Evolutionary conservation across 345 rosid species (phyloP).

Genomic region (Lagerstroemia speciosa): DNA sequence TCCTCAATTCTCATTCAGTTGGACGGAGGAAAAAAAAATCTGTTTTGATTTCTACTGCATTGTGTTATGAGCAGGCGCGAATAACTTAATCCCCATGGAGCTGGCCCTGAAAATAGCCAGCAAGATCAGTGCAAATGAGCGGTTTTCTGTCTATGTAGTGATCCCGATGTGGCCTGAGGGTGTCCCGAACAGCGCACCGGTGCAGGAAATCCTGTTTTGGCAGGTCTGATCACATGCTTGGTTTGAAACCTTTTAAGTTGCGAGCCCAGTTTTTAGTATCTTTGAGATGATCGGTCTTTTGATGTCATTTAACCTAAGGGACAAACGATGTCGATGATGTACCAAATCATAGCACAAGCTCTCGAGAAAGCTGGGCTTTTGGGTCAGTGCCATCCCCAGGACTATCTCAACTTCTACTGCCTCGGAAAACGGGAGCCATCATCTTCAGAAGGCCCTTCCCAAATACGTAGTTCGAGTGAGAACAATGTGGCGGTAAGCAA

Average conservation of each 20-base stretch:
- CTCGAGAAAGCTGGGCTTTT: conserved; percentile 39
- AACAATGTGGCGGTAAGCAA: conserved; percentile 32
- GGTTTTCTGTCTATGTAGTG: conserved; percentile 43
- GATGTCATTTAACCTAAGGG: conserved; percentile 25
- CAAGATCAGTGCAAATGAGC: conserved; percentile 48
- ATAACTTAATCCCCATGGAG: conserved; percentile 60
- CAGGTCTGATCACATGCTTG: conserved; percentile 29
- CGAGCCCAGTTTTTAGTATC: too few species aligned
- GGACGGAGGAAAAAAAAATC: neutral
- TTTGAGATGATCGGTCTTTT: neutral
- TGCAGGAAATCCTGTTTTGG: conserved; percentile 69
- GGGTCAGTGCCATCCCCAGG: conserved; percentile 31
- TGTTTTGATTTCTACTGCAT: neutral
- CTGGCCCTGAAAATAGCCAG: conserved; percentile 51
- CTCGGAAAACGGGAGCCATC: conserved; percentile 53
- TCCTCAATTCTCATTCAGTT: neutral
- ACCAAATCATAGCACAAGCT: conserved; percentile 38
- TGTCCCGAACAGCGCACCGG: conserved; percentile 39
- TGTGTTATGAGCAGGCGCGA: conserved; percentile 36
- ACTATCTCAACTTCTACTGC: conserved; percentile 63
- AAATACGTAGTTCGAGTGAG: conserved; percentile 23
- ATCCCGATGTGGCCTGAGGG: conserved; percentile 80
- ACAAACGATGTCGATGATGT: conserved; percentile 72
- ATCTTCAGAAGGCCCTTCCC: conserved; percentile 11
- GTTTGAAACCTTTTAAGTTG: neutral